These are phyloP conservation scores for Theileria equi DNA, from an alignment of 169 alveolate species.

Conservation along the genomic window DNA sequence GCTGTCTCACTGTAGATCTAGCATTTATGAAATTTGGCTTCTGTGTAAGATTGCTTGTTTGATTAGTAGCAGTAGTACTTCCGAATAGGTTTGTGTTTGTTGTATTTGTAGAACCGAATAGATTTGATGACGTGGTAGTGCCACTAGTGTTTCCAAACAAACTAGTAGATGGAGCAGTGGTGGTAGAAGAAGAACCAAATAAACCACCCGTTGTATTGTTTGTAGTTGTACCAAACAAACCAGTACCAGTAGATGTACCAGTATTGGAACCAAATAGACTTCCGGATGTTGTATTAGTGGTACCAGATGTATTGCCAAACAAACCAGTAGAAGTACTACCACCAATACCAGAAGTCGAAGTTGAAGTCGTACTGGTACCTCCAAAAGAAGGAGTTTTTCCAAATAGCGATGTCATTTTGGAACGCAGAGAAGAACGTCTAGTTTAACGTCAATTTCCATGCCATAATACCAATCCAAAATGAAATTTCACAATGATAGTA, in stretches of 20 bases:
- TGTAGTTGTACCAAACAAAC: background rate
- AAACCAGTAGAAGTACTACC: background rate
- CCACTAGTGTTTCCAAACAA: background rate
- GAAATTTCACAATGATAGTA: too few relatives aligned
- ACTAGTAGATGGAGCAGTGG: background rate
- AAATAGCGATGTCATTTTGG: background rate
- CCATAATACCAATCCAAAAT: too few relatives aligned
- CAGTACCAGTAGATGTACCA: background rate
- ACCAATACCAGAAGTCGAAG: background rate
- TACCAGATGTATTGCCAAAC: background rate
- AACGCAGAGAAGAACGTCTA: too few relatives aligned
- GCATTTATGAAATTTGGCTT: slow-evolving; percentile 16
- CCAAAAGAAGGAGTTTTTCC: background rate
- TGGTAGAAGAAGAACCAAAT: background rate
- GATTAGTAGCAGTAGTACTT: background rate
- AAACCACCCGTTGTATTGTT: background rate
- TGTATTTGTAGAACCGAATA: background rate
- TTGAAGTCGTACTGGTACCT: background rate
- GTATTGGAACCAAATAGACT: background rate
- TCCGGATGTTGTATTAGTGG: background rate
- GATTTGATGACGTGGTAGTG: background rate
- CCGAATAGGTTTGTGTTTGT: background rate
- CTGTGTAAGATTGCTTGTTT: background rate
- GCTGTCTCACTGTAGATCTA: slow-evolving; percentile 33
- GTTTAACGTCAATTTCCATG: too few relatives aligned